These are phyloP conservation scores for Rhizopogon rudus DNA, from an alignment of 768 basidiomycete genomes.

Conservation along the genomic window DNA sequence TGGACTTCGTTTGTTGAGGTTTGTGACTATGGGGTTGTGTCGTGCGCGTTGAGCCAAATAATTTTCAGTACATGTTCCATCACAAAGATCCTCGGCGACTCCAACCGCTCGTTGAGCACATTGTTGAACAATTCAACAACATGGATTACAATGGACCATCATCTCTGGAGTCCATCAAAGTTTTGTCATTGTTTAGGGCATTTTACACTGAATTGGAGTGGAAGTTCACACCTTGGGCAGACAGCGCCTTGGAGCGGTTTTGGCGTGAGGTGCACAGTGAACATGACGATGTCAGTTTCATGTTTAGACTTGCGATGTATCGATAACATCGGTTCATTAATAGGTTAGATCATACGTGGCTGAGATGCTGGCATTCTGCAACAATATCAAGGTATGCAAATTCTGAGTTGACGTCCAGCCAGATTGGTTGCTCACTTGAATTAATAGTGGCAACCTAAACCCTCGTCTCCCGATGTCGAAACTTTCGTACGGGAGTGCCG, in stretches of 20 bases:
- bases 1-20: conserved; percentile 83
- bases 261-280: conserved; percentile 72
- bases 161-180: conserved; percentile 75
- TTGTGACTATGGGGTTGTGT: conserved; percentile 7
- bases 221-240: conserved; percentile 78
- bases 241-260: conserved; percentile 58
- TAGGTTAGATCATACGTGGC: conserved; percentile 75
- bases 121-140: conserved; percentile 56
- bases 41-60: conserved; percentile 1
- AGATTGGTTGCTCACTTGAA: background rate
- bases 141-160: conserved; percentile 80
- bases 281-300: conserved; percentile 64
- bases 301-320: background rate
- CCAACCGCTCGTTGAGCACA: conserved; percentile 72
- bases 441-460: conserved; percentile 56
- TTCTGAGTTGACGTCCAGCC: background rate
- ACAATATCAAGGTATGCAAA: conserved; percentile 59
- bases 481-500: conserved; percentile 68
- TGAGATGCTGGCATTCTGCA: conserved; percentile 66
- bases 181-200: conserved; percentile 61
- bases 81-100: conserved; percentile 80
- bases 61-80: conserved; percentile 65
- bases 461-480: conserved; percentile 55
- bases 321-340: conserved; percentile 1
- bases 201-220: conserved; percentile 73